phyloP scores from a whole-genome alignment of 2,329 filamentous ascomycete genomes.

The Fusarium sp. region DNA sequence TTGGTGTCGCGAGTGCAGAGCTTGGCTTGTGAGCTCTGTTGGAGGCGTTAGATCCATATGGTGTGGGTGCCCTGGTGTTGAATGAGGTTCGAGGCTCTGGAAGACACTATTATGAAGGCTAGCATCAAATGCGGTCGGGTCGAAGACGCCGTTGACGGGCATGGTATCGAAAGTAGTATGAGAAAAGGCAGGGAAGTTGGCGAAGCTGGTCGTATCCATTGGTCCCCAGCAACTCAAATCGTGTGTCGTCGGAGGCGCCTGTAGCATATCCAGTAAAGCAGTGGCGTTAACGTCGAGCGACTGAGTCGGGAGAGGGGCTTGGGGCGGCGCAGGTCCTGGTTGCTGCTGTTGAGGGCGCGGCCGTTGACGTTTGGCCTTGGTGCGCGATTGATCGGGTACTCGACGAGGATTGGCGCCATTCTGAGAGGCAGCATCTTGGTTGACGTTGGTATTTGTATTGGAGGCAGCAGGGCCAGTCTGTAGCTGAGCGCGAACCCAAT shows the following conservation, averaged over 20 bases:
- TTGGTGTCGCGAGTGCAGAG: slow-evolving; percentile 35
- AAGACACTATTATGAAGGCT: slow-evolving; percentile 43
- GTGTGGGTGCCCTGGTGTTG: slow-evolving; percentile 36
- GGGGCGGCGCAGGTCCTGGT: slow-evolving; percentile 39
- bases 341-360: slow-evolving; percentile 43
- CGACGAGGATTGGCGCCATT: slow-evolving; percentile 38
- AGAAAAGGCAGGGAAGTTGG: slow-evolving; percentile 43
- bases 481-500: slow-evolving; percentile 48
- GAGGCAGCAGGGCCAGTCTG: slow-evolving; percentile 43
- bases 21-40: slow-evolving; percentile 37
- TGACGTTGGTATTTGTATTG: slow-evolving; percentile 21
- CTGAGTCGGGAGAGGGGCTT: slow-evolving; percentile 43
- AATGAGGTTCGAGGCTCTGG: slow-evolving; percentile 34
- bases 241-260: slow-evolving; percentile 45
- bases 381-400: slow-evolving; percentile 44
- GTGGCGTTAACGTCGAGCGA: slow-evolving; percentile 46
- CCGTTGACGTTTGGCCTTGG: slow-evolving; percentile 47
- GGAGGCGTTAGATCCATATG: slow-evolving; percentile 41
- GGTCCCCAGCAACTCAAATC: slow-evolving; percentile 47
- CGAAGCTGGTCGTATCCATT: slow-evolving; percentile 45
- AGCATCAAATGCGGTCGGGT: slow-evolving; percentile 44
- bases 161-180: slow-evolving; percentile 45
- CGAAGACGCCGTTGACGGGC: slow-evolving; percentile 44
- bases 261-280: slow-evolving; percentile 47
- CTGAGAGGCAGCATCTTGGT: slow-evolving; percentile 34